Evolutionary conservation across 2,329 filamentous ascomycete species (phyloP).

Genomic region (Trichophyton rubrum): DNA sequence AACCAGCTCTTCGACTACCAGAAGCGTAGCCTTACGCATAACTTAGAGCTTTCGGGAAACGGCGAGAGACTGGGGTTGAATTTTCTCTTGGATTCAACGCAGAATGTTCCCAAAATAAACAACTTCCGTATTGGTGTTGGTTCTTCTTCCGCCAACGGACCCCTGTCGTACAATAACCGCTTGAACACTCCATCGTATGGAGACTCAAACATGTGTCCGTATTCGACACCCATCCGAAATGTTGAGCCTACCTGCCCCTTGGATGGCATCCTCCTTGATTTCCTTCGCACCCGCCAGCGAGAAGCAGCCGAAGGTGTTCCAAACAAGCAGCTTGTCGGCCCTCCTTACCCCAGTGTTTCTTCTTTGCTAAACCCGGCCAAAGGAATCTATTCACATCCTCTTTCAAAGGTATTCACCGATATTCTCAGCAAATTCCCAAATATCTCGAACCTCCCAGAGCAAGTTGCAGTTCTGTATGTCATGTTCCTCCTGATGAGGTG

Average conservation of each 20-base stretch:
- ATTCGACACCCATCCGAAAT: constrained; percentile 44
- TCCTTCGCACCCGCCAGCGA: constrained; percentile 55
- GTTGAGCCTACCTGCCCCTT: constrained; percentile 59
- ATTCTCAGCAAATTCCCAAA: constrained; percentile 74
- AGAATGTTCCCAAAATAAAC: constrained; percentile 43
- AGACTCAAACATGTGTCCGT: constrained; percentile 22
- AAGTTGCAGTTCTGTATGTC: constrained; percentile 66
- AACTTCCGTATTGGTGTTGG: constrained; percentile 26
- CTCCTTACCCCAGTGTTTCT: constrained; percentile 66
- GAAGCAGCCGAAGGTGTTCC: constrained; percentile 55
- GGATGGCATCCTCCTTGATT: constrained; percentile 68
- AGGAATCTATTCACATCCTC: constrained; percentile 53
- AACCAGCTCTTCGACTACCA: constrained; percentile 31
- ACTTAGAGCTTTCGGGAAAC: constrained; percentile 45
- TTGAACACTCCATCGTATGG: constrained; percentile 13
- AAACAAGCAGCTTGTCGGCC: constrained; percentile 55
- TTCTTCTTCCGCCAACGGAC: constrained; percentile 14
- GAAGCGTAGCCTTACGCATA: constrained; percentile 37
- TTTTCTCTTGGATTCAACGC: constrained; percentile 53
- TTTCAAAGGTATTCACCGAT: constrained; percentile 76
- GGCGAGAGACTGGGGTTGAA: constrained; percentile 58
- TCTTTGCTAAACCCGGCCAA: constrained; percentile 62
- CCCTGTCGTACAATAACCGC: neutral
- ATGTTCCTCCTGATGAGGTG: constrained; percentile 84
- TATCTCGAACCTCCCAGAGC: constrained; percentile 65